Base-by-base conservation (phyloP, 1,284 basidiomycete species). In the Vanrija humicola region DNA sequence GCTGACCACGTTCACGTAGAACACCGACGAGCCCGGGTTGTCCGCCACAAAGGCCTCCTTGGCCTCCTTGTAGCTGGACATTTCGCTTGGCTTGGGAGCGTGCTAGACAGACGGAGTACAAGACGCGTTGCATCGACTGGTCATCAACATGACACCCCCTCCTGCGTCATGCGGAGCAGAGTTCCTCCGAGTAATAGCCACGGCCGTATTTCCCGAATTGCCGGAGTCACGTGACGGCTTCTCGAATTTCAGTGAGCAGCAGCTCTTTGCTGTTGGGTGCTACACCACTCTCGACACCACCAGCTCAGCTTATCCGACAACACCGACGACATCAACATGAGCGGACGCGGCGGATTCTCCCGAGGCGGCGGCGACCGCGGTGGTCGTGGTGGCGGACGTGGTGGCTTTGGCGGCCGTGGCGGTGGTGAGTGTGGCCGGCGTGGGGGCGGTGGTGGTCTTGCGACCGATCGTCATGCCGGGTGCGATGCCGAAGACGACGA, bases 21-120 rank as follows among this genome's bases (percentile, higher is more conserved):
- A 76, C 10, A 96, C 79, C 5, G 85, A 84, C 0, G 88, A 88
- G 2, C 94, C 94, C 3, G 82, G 83, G 74, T 83, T 84, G 44
- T 86, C 85, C 16, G 90, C 86, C 46, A 94, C 88, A 68, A 93
- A 98, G 0, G 84, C 85, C 78, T 94, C 89, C 76, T 97, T 97
- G 23, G 82, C 84, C 16, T 80, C 64, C 76, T 92, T 94, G 81
- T 96, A 96, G 64, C 79, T 76, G 25, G 53, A 43, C 67, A 69
- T 67, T 34, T 5, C 7, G 28, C 7, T 28, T 12, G 26, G 40
- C n/a, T 25, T 15, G 26, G 7, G 10, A 28, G 28, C 21, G 18
- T 14, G 21, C 21, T 23, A 23, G 21, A 23, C 21, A 23, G 23
- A 47, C 2, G 8, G 10, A 43, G 5, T 14, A 12, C 9, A 12